Conservation (phyloP, 2,329 filamentous ascomycete genomes). For the Arthrocladium fulminans region DNA sequence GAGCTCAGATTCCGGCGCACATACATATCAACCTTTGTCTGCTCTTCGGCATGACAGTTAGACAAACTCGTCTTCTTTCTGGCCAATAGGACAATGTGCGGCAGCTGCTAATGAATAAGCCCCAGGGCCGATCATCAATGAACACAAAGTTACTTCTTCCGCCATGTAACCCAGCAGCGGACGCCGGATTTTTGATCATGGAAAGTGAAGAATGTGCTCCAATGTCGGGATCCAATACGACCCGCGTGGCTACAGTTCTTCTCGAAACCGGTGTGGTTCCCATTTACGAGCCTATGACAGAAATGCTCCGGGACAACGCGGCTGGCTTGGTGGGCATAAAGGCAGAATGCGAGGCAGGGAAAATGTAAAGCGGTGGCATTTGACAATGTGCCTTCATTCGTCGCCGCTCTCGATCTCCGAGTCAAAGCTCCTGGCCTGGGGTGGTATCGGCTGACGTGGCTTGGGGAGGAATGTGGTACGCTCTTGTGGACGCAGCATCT, state of each 20-base stretch:
- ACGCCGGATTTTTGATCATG: conserved; percentile 41
- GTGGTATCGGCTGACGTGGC: conserved; percentile 36
- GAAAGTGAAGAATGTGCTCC: conserved; percentile 39
- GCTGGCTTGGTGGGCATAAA: conserved; percentile 36
- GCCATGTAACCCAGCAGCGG: conserved; percentile 37
- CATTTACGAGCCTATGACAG: conserved; percentile 39
- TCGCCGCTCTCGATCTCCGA: conserved; percentile 31
- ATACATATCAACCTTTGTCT: no score
- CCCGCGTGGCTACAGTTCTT: conserved; percentile 37
- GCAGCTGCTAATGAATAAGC: conserved; percentile 39
- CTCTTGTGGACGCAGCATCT: conserved; percentile 33
- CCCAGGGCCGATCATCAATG: conserved; percentile 36
- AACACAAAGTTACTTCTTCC: conserved; percentile 35
- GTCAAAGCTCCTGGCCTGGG: conserved; percentile 37
- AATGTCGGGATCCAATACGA: conserved; percentile 41
- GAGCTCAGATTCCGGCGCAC: no score
- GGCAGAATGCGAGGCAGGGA: conserved; percentile 35
- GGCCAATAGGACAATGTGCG: conserved; percentile 34
- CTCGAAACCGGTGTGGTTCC: conserved; percentile 41
- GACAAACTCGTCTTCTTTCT: conserved; percentile 40
- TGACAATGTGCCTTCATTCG: conserved; percentile 40
- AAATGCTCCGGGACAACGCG: conserved; percentile 36
- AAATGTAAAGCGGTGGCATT: conserved; percentile 40
- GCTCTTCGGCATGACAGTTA: no score
- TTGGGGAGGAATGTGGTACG: conserved; percentile 42